Conservation (phyloP, 768 basidiomycete species). For the Suillus variegatus region DNA sequence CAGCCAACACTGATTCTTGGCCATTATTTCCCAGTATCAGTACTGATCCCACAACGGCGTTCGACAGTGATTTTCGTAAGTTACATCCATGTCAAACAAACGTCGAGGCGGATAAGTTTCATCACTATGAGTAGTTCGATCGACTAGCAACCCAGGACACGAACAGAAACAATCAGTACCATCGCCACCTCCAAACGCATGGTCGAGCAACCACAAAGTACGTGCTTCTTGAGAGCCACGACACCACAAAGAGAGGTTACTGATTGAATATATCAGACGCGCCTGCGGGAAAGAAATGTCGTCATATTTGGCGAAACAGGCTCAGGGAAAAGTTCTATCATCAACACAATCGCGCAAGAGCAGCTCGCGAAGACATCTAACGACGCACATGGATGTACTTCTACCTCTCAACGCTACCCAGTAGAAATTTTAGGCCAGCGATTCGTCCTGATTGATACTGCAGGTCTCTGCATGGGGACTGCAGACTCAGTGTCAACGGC, state of each 20-base stretch:
- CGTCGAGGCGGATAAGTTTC: too few relatives aligned
- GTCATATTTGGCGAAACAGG: not conserved
- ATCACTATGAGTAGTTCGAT: too few relatives aligned
- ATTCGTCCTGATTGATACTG: not conserved
- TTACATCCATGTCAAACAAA: too few relatives aligned
- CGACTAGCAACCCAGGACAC: too few relatives aligned
- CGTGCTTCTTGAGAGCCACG: not conserved
- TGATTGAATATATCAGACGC: not conserved
- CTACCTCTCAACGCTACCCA: not conserved
- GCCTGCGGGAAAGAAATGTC: not conserved
- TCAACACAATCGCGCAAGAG: not conserved
- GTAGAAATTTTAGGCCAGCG: not conserved
- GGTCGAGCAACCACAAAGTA: not conserved
- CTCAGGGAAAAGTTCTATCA: not conserved
- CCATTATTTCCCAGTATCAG: too few relatives aligned
- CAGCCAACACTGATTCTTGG: too few relatives aligned
- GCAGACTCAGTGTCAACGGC: not conserved
- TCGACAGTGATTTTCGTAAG: too few relatives aligned
- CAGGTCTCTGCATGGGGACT: not conserved
- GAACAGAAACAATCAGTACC: too few relatives aligned
- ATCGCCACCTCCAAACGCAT: too few relatives aligned
- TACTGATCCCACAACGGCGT: too few relatives aligned
- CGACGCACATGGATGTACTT: not conserved
- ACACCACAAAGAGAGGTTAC: not conserved
- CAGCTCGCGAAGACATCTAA: not conserved